These are phyloP conservation scores for Colletotrichum viniferum DNA, from an alignment of 2,329 filamentous ascomycete genomes.

Conservation along the genomic window DNA sequence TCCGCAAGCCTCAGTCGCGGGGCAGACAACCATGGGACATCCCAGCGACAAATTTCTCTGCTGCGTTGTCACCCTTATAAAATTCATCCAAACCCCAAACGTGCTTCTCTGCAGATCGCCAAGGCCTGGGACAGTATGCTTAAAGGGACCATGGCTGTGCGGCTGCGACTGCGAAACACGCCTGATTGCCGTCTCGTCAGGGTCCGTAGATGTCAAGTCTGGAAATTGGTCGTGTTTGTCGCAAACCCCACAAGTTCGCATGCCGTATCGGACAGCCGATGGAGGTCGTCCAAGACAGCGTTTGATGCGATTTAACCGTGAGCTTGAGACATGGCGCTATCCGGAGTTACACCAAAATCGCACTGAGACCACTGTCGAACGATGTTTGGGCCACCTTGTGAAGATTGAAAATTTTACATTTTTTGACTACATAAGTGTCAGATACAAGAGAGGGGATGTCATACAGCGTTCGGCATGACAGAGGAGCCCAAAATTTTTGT, in stretches of 20 bases:
- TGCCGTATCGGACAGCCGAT: not conserved
- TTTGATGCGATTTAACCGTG: not conserved
- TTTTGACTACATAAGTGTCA: not conserved
- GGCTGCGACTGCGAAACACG: not conserved
- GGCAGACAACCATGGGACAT: not conserved
- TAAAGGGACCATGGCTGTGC: not conserved
- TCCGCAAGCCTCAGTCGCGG: not conserved
- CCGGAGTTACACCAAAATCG: not conserved
- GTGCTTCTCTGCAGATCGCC: not conserved
- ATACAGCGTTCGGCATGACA: slow-evolving; percentile 27
- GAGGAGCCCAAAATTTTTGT: not conserved
- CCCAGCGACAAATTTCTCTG: not conserved
- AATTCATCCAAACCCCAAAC: not conserved
- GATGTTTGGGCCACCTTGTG: not conserved
- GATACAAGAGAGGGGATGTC: slow-evolving; percentile 45
- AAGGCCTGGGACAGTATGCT: not conserved
- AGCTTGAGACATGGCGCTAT: not conserved
- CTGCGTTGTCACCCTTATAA: not conserved
- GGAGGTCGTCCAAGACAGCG: not conserved
- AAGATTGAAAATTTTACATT: not conserved
- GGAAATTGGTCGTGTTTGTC: not conserved
- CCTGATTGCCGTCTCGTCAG: not conserved
- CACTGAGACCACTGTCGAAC: not conserved
- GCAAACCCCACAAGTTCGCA: not conserved
- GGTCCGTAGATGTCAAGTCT: not conserved